These are phyloP conservation scores for Myxozyma udenii DNA, from an alignment of 805 yeast species.

Conservation along the genomic window DNA sequence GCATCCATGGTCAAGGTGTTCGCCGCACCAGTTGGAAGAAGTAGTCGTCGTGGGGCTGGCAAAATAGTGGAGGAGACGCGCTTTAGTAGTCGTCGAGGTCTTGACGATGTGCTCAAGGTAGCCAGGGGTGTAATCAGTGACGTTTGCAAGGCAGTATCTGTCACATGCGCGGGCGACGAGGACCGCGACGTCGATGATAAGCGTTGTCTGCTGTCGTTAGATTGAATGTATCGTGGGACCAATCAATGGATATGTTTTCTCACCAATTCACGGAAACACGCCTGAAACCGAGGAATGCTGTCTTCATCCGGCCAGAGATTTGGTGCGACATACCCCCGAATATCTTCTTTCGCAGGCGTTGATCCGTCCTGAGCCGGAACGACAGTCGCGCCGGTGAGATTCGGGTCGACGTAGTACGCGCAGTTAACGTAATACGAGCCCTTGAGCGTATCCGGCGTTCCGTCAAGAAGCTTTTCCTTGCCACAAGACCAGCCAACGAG, in stretches of 20 bases:
- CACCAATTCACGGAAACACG: slow-evolving; percentile 34
- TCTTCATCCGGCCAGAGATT: slow-evolving; percentile 52
- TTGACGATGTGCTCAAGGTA: slow-evolving; percentile 48
- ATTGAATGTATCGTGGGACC: no score
- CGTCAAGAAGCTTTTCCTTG: slow-evolving; percentile 48
- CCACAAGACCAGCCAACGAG: slow-evolving; percentile 63
- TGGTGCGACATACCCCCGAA: slow-evolving; percentile 47
- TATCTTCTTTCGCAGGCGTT: slow-evolving; percentile 36
- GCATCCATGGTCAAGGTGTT: slow-evolving; percentile 59
- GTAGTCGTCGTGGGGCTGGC: slow-evolving; percentile 35
- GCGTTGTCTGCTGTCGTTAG: slow-evolving; percentile 39
- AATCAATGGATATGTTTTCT: slow-evolving; percentile 37
- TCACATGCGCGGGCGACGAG: slow-evolving; percentile 57
- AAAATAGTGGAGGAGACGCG: slow-evolving; percentile 55
- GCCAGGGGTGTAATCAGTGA: slow-evolving; percentile 38
- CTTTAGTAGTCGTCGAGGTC: slow-evolving; percentile 54
- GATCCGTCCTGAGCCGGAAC: slow-evolving; percentile 21
- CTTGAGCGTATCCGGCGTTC: slow-evolving; percentile 49
- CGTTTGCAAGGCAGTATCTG: slow-evolving; percentile 38
- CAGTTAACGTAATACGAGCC: slow-evolving; percentile 62
- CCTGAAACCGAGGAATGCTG: slow-evolving; percentile 32
- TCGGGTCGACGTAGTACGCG: slow-evolving; percentile 48
- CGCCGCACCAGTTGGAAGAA: slow-evolving; percentile 54
- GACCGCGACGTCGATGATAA: slow-evolving; percentile 50
- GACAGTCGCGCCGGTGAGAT: slow-evolving; percentile 46